phyloP scores from a whole-genome alignment of 2,329 filamentous ascomycete species.

The Phyllachora maydis region DNA sequence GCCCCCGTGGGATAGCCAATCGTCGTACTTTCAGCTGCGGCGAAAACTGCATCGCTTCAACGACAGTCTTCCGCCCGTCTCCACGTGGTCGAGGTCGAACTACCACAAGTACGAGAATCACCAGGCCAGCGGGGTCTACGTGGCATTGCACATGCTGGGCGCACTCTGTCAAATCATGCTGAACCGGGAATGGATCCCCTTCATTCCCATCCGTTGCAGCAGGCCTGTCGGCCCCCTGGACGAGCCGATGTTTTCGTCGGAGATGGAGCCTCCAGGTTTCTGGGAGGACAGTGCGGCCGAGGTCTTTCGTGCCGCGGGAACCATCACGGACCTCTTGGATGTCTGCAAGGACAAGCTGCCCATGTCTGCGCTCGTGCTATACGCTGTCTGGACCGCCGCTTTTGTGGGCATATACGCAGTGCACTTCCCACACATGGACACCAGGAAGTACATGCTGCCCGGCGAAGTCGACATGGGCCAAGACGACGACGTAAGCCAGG shows the following conservation, averaged over 20 bases:
- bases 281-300: conserved; percentile 41
- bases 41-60: conserved; percentile 30
- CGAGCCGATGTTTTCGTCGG: conserved; percentile 27
- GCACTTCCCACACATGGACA: conserved; percentile 51
- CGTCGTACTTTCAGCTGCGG: conserved; percentile 31
- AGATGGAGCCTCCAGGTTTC: conserved; percentile 28
- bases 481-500: too few relatives aligned
- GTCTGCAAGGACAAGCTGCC: conserved; percentile 40
- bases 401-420: conserved; percentile 45
- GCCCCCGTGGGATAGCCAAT: conserved; percentile 37
- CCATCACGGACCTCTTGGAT: conserved; percentile 43
- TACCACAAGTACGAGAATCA: conserved; percentile 45
- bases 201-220: conserved; percentile 34
- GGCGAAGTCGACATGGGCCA: too few relatives aligned
- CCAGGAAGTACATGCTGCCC: conserved; percentile 25
- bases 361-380: conserved; percentile 46
- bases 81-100: conserved; percentile 37
- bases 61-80: conserved; percentile 27
- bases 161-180: conserved; percentile 46
- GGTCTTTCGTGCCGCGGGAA: conserved; percentile 39
- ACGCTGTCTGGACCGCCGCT: conserved; percentile 44
- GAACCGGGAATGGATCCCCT: conserved; percentile 47
- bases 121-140: conserved; percentile 40
- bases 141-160: conserved; percentile 45
- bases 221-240: conserved; percentile 35